A percentile compares a stretch with the other conserved stretches of the same genome.
phyloP scores from a whole-genome alignment of 345 rosid species.

The Eucalyptus polybractea region DNA sequence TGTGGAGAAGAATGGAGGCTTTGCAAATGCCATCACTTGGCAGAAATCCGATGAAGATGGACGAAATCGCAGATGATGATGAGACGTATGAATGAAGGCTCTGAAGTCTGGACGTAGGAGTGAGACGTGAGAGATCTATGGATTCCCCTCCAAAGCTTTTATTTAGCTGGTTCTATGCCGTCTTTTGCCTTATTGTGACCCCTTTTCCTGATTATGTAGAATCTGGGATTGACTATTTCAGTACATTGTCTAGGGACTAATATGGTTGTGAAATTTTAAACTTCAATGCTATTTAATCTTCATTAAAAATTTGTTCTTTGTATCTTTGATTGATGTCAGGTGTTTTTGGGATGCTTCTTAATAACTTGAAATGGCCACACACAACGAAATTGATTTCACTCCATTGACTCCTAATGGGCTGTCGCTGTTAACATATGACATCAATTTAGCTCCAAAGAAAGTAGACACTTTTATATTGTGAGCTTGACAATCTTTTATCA shows the following conservation, averaged over 20 bases:
- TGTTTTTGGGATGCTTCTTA: not conserved
- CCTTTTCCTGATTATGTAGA: not conserved
- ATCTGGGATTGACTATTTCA: not conserved
- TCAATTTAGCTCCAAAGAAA: not conserved
- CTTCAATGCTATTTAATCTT: not conserved
- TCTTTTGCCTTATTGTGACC: not conserved
- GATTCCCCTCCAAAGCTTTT: not conserved
- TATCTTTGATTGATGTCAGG: not conserved
- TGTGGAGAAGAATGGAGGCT: slow-evolving; percentile 73
- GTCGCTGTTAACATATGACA: not conserved
- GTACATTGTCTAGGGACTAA: not conserved
- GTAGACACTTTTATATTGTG: not conserved
- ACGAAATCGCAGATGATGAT: slow-evolving; percentile 61
- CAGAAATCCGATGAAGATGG: slow-evolving; percentile 68
- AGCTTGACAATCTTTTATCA: not conserved
- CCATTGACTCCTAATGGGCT: not conserved
- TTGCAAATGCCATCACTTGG: slow-evolving; percentile 56
- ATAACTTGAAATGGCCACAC: not conserved
- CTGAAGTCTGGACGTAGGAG: slow-evolving; percentile 29
- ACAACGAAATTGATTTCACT: not conserved
- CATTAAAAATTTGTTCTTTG: not conserved
- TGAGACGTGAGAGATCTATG: not conserved
- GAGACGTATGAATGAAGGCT: slow-evolving; percentile 26
- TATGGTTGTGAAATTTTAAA: not conserved
- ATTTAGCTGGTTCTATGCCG: not conserved